Conservation (phyloP, 1,284 basidiomycete genomes). For the Ustilago trichophora region DNA sequence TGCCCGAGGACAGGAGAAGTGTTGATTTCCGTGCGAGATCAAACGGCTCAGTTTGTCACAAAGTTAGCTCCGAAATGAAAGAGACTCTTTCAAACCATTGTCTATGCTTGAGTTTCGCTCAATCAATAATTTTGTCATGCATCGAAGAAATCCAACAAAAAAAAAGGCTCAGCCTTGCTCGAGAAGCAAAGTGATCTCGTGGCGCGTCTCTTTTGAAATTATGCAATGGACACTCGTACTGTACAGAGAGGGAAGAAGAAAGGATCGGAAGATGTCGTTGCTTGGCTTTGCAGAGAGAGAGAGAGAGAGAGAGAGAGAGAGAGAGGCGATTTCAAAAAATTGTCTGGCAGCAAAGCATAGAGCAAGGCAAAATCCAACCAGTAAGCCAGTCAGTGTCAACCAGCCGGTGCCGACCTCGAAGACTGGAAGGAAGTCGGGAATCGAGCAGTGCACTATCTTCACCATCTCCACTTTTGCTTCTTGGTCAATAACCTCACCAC, state of each 20-base stretch:
- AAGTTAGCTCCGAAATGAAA: slow-evolving; percentile 14
- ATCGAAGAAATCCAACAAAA: too few species aligned
- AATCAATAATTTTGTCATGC: too few species aligned
- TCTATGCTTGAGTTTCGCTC: too few species aligned
- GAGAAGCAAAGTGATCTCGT: slow-evolving; percentile 33
- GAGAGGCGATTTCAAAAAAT: slow-evolving; percentile 24
- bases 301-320: too few species aligned
- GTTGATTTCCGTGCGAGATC: slow-evolving; percentile 8
- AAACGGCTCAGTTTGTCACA: neutral
- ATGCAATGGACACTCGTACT: slow-evolving; percentile 16
- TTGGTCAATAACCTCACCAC: neutral
- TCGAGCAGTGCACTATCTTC: neutral
- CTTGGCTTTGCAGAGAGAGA: too few species aligned
- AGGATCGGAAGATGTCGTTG: slow-evolving; percentile 12
- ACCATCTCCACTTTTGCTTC: slow-evolving; percentile 32
- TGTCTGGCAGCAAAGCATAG: too few species aligned
- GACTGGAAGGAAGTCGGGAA: slow-evolving; percentile 26
- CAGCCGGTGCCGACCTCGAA: neutral
- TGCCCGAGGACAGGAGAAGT: too few species aligned
- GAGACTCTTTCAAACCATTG: neutral
- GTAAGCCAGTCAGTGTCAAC: slow-evolving; percentile 2
- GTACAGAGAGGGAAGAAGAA: neutral
- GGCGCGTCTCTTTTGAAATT: slow-evolving; percentile 23
- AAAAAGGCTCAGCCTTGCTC: neutral
- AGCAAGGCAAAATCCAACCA: too few species aligned